Conservation (phyloP, 192 early-diverging fungal genomes). For the Entomortierella lignicola region DNA sequence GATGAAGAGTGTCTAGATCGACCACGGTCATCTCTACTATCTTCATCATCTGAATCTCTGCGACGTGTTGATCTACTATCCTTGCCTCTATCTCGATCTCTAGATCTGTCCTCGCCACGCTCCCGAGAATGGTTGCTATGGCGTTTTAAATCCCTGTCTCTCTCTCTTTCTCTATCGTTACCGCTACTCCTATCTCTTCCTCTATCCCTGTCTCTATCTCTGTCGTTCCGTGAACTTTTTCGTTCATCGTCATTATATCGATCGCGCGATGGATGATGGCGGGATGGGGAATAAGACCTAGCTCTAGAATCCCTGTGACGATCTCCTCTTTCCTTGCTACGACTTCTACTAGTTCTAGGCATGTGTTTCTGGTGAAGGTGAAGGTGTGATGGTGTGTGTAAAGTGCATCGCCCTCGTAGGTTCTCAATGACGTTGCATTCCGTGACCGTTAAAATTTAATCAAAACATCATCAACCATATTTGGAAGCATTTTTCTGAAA, state of each 20-base stretch:
- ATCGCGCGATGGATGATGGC: constrained; percentile 17
- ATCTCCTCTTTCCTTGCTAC: constrained; percentile 24
- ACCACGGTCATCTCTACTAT: constrained; percentile 13
- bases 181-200: constrained; percentile 1
- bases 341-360: constrained; percentile 35
- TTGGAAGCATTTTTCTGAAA: constrained; percentile 5
- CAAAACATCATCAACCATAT: not conserved
- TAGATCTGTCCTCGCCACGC: not conserved
- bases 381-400: not conserved
- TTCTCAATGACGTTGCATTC: constrained; percentile 1
- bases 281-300: constrained; percentile 15
- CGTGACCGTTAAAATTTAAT: not conserved
- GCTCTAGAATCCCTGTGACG: constrained; percentile 10
- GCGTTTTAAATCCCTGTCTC: constrained; percentile 6
- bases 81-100: not conserved
- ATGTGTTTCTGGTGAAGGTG: constrained; percentile 12
- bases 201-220: constrained; percentile 14
- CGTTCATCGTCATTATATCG: constrained; percentile 18
- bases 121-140: constrained; percentile 8
- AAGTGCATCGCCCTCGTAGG: not conserved
- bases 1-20: constrained; percentile 21
- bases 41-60: constrained; percentile 16
- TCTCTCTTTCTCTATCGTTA: constrained; percentile 6
- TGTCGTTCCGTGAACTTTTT: constrained; percentile 1
- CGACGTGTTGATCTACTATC: constrained; percentile 25